Conservation (phyloP, 2,329 filamentous ascomycete species). For the Colletotrichum karsti region DNA sequence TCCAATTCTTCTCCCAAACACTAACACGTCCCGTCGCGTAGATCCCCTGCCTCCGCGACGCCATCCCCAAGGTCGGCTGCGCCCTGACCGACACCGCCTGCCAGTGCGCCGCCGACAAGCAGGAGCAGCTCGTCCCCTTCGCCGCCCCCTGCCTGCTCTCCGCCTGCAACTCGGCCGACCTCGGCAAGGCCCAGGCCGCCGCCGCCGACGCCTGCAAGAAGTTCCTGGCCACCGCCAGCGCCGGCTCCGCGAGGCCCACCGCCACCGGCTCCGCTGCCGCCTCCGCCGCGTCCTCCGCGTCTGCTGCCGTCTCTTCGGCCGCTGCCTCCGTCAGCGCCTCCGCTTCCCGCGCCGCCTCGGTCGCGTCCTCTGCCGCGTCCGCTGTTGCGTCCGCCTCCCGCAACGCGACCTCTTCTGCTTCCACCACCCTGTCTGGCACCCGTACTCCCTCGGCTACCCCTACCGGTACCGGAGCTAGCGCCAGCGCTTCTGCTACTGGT, state of each 20-base stretch:
- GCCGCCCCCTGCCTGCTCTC: conserved; percentile 42
- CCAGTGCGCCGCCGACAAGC: conserved; percentile 45
- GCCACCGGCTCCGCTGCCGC: background rate
- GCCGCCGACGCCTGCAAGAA: conserved; percentile 35
- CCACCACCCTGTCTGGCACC: background rate
- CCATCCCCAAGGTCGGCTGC: conserved; percentile 47
- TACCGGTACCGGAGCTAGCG: conserved; percentile 6
- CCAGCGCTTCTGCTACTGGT: background rate
- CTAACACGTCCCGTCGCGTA: conserved; percentile 17
- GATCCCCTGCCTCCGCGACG: conserved; percentile 43
- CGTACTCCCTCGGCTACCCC: background rate
- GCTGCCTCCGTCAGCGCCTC: background rate
- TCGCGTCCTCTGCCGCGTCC: background rate
- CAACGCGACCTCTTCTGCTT: background rate
- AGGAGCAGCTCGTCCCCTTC: conserved; percentile 38
- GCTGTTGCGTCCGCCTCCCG: conserved; percentile 29
- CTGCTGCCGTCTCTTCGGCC: background rate
- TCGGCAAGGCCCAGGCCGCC: conserved; percentile 41
- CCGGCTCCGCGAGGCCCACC: background rate
- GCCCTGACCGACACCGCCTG: conserved; percentile 44
- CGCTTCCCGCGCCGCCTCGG: conserved; percentile 31
- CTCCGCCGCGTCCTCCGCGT: too few species aligned
- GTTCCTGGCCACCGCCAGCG: conserved; percentile 30
- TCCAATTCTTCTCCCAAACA: background rate
- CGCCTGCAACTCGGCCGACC: conserved; percentile 41